phyloP scores from a whole-genome alignment of 1,284 basidiomycete species.

The Pyrrhoderma noxium region DNA sequence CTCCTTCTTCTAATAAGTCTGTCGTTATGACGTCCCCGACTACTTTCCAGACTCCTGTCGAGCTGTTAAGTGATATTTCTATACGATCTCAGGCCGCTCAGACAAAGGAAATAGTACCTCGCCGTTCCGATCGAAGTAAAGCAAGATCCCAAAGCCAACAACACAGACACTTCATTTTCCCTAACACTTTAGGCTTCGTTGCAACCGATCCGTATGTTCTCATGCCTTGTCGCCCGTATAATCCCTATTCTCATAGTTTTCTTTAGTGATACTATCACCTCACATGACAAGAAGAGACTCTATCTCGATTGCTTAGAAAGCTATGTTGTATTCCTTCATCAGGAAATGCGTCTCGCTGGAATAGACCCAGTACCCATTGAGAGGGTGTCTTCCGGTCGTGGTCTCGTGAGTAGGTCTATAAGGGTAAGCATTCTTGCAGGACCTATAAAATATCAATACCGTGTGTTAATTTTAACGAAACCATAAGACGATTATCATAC shows the following conservation, averaged over 20 bases:
- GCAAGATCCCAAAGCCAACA: background rate
- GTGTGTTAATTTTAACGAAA: background rate
- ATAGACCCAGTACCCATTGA: constrained; percentile 43
- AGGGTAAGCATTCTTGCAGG: constrained; percentile 26
- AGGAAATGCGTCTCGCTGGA: constrained; percentile 47
- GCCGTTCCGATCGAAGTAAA: constrained; percentile 17
- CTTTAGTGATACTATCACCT: constrained; percentile 55
- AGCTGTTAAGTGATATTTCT: constrained; percentile 46
- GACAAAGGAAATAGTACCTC: background rate
- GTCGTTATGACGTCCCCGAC: constrained; percentile 22
- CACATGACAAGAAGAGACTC: constrained; percentile 68
- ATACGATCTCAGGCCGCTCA: background rate
- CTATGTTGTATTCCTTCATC: constrained; percentile 57
- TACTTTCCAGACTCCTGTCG: constrained; percentile 58
- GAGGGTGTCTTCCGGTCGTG: constrained; percentile 46
- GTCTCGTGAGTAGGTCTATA: constrained; percentile 50
- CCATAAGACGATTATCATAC: constrained; percentile 15
- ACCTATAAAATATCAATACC: background rate
- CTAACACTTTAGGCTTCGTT: constrained; percentile 47
- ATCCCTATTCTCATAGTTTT: no score
- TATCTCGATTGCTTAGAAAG: constrained; percentile 66
- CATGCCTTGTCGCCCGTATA: background rate
- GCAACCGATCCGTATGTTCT: constrained; percentile 51
- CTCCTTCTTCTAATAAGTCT: no score
- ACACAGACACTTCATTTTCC: background rate